Percentiles rank a stretch among this genome's conserved stretches.
Conservation (phyloP, 805 yeast genomes). For the Ogataea minuta region DNA sequence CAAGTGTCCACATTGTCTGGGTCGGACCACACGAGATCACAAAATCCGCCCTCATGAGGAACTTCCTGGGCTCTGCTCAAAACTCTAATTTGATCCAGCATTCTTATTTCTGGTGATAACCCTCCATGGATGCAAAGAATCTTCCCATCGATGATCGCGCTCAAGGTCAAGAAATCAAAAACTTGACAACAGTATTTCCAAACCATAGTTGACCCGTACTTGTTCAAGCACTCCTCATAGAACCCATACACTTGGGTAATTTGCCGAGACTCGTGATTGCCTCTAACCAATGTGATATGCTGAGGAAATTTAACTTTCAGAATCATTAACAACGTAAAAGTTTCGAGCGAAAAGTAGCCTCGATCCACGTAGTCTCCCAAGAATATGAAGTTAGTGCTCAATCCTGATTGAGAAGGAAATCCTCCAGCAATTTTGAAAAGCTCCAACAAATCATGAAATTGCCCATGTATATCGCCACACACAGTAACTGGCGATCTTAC, state of each 20-base stretch:
- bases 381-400: constrained; percentile 64
- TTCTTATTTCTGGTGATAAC: constrained; percentile 91
- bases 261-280: constrained; percentile 97
- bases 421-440: constrained; percentile 91
- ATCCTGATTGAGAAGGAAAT: constrained; percentile 64
- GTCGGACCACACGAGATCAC: constrained; percentile 96
- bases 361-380: constrained; percentile 96
- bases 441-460: constrained; percentile 91
- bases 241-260: constrained; percentile 99
- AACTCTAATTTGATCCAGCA: constrained; percentile 95
- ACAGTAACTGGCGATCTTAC: constrained; percentile 92
- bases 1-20: constrained; percentile 97
- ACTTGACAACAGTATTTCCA: constrained; percentile 98
- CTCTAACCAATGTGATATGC: constrained; percentile 88
- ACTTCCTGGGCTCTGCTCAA: constrained; percentile 95
- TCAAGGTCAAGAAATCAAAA: constrained; percentile 87
- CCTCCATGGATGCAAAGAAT: constrained; percentile 98
- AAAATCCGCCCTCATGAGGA: constrained; percentile 98
- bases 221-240: constrained; percentile 91
- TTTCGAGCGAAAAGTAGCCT: constrained; percentile 94
- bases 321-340: constrained; percentile 91
- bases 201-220: constrained; percentile 91
- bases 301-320: constrained; percentile 68
- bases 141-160: constrained; percentile 94
- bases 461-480: constrained; percentile 98